phyloP scores from a whole-genome alignment of 331 rosid genomes.

The Spiraea crenata region DNA sequence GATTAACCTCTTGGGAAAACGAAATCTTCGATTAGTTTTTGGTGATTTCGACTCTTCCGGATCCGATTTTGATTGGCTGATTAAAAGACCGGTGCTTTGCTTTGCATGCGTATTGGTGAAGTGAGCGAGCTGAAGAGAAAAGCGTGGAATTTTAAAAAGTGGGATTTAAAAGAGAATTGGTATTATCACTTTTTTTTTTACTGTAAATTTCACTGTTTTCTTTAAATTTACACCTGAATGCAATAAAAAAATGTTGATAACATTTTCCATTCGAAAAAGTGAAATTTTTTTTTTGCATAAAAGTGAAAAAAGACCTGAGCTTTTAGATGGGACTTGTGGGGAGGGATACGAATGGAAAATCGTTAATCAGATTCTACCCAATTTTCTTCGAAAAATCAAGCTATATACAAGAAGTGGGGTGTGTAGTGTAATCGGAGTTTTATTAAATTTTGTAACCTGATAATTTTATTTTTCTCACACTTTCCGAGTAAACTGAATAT shows the following conservation, averaged over 20 bases:
- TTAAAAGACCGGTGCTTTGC: conserved; percentile 24
- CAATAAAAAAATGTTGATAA: too few relatives aligned
- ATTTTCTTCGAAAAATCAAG: conserved; percentile 22
- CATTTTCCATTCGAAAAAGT: too few relatives aligned
- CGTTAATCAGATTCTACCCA: conserved; percentile 6
- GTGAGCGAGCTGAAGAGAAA: neutral
- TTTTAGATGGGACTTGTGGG: conserved; percentile 16
- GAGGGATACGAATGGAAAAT: conserved; percentile 13
- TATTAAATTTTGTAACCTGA: neutral
- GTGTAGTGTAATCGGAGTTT: neutral
- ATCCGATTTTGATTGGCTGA: conserved; percentile 13
- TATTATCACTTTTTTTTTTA: too few relatives aligned
- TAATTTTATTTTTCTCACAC: conserved; percentile 17
- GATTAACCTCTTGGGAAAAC: neutral
- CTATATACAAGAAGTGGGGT: neutral
- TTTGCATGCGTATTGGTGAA: conserved; percentile 12
- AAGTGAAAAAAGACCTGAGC: neutral
- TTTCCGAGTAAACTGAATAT: conserved; percentile 7
- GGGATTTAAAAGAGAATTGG: too few relatives aligned
- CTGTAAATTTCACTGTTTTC: too few relatives aligned
- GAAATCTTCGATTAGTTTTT: conserved; percentile 18
- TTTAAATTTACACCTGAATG: too few relatives aligned
- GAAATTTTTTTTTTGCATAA: too few relatives aligned
- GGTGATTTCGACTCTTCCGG: neutral
- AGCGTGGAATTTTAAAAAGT: too few relatives aligned